Evolutionary conservation across 345 rosid genomes (phyloP).

Genomic region (Gossypium australe): DNA sequence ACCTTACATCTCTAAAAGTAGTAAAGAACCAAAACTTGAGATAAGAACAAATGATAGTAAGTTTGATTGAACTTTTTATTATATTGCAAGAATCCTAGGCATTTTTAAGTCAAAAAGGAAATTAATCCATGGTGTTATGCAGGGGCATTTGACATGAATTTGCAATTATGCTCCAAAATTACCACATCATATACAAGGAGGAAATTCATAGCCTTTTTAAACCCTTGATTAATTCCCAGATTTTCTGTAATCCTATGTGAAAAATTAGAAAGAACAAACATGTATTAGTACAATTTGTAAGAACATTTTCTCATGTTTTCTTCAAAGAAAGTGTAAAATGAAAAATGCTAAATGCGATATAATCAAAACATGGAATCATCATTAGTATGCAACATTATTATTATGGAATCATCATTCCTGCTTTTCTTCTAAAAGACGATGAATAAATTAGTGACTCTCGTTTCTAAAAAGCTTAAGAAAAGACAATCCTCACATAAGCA

Average conservation of each 20-base stretch:
- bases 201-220: too few relatives aligned
- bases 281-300: too few relatives aligned
- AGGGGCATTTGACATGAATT: too few relatives aligned
- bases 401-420: too few relatives aligned
- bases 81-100: slow-evolving; percentile 8
- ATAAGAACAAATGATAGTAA: slow-evolving; percentile 5
- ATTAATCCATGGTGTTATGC: not conserved
- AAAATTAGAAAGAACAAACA: too few relatives aligned
- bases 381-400: not conserved
- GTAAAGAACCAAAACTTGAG: not conserved
- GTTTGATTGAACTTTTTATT: slow-evolving; percentile 8
- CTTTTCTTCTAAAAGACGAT: not conserved
- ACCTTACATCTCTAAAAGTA: not conserved
- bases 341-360: not conserved
- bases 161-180: too few relatives aligned
- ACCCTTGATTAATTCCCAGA: too few relatives aligned
- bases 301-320: not conserved
- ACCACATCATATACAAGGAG: too few relatives aligned
- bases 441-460: not conserved
- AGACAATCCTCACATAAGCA: not conserved
- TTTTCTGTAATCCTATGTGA: too few relatives aligned
- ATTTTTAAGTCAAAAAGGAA: slow-evolving; percentile 7
- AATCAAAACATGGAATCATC: not conserved
- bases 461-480: not conserved
- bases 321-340: not conserved